phyloP scores from a whole-genome alignment of 805 yeast genomes.

The Candida endomychidarum region DNA sequence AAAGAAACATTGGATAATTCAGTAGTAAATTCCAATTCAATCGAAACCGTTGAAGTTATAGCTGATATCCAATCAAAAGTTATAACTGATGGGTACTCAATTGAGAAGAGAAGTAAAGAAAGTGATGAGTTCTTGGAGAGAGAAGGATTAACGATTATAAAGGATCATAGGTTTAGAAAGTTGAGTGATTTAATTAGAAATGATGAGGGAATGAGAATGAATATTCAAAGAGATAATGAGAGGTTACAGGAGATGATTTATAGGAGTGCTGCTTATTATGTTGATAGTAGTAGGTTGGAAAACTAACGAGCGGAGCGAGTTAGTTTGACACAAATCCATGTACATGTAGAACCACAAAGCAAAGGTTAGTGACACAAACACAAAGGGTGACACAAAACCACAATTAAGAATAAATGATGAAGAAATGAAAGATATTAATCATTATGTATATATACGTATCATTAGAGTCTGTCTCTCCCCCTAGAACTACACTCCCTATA shows the following conservation, averaged over 20 bases:
- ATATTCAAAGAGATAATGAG: constrained; percentile 19
- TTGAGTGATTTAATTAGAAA: constrained; percentile 10
- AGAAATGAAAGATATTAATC: too few relatives aligned
- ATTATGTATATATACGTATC: not conserved
- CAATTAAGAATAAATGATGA: too few relatives aligned
- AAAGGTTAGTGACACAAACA: too few relatives aligned
- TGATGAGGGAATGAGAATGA: constrained; percentile 16
- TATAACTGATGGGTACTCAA: constrained; percentile 15
- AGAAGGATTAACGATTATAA: constrained; percentile 11
- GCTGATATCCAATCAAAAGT: constrained; percentile 26
- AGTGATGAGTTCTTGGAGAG: constrained; percentile 20
- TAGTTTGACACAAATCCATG: too few relatives aligned
- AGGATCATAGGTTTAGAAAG: constrained; percentile 13
- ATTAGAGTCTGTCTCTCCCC: not conserved
- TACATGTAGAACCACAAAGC: too few relatives aligned
- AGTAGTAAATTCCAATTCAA: constrained; percentile 27
- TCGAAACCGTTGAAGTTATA: constrained; percentile 27
- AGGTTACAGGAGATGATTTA: constrained; percentile 34
- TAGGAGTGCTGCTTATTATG: constrained; percentile 34
- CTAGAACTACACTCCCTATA: too few relatives aligned
- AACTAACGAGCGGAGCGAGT: too few relatives aligned
- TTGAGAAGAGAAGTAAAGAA: constrained; percentile 13
- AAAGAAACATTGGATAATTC: constrained; percentile 25
- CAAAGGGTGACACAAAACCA: too few relatives aligned
- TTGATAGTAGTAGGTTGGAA: constrained; percentile 37